Percentiles rank a stretch among this genome's conserved stretches.
Conservation (phyloP, 177 flowering plant species). For the Vitis hybrid region DNA sequence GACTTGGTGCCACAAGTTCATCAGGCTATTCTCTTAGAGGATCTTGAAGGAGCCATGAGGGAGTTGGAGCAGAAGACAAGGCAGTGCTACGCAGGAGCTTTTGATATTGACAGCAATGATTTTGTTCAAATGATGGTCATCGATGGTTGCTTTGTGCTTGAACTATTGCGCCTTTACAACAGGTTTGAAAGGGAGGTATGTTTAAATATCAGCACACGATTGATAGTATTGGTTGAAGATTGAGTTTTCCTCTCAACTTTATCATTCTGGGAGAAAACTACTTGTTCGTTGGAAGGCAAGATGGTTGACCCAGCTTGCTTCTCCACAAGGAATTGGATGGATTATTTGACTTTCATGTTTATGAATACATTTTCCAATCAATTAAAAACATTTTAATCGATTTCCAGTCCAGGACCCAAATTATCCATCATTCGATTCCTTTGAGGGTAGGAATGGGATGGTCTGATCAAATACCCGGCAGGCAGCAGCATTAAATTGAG, state of each 20-base stretch:
- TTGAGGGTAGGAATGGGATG: too few species aligned
- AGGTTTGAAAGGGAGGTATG: slow-evolving; percentile 11
- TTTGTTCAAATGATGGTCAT: slow-evolving; percentile 42
- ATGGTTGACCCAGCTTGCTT: too few species aligned
- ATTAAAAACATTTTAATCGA: too few species aligned
- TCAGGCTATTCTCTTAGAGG: neutral
- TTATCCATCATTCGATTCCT: too few species aligned
- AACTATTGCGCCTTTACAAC: slow-evolving; percentile 20
- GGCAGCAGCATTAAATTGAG: too few species aligned
- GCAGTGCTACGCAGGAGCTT: slow-evolving; percentile 19
- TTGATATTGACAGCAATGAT: slow-evolving; percentile 12
- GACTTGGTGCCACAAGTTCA: neutral
- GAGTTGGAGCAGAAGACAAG: slow-evolving; percentile 15
- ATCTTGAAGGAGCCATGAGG: slow-evolving; percentile 16
- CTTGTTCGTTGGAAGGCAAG: too few species aligned
- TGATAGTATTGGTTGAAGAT: neutral
- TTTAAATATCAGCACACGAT: neutral
- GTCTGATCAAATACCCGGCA: neutral
- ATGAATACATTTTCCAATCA: too few species aligned
- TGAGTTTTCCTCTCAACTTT: neutral
- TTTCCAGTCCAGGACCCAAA: too few species aligned
- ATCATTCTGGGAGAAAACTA: neutral
- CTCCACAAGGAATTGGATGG: too few species aligned
- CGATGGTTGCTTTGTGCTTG: slow-evolving; percentile 34
- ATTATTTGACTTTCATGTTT: too few species aligned